Percentiles rank a stretch among this genome's conserved stretches.
These are phyloP conservation scores for Ganoderma boninense DNA, from an alignment of 1,284 basidiomycete genomes.

Conservation along the genomic window DNA sequence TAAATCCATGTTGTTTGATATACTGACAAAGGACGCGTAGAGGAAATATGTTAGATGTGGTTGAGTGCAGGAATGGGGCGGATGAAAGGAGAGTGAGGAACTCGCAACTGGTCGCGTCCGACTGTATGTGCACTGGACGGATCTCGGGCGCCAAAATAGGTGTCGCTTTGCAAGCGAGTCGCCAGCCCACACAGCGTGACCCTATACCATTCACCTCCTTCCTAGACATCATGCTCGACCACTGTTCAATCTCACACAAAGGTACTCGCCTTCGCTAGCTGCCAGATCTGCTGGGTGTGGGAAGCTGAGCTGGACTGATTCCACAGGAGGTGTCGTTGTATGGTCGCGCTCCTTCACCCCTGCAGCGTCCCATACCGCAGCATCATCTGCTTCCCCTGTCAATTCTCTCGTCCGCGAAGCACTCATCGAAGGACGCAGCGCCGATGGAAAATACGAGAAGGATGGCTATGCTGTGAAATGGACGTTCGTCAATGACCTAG, in stretches of 20 bases:
- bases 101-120: constrained; percentile 12
- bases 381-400: constrained; percentile 85
- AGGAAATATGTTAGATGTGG: background rate
- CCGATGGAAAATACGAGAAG: constrained; percentile 87
- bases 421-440: constrained; percentile 84
- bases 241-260: constrained; percentile 91
- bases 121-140: background rate
- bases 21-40: background rate
- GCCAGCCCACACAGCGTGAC: background rate
- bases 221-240: constrained; percentile 74
- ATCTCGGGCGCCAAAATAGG: constrained; percentile 4
- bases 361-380: constrained; percentile 75
- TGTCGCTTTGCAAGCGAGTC: background rate
- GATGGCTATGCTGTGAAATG: constrained; percentile 93
- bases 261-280: constrained; percentile 51
- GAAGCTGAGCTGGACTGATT: constrained; percentile 11
- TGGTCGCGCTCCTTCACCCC: constrained; percentile 95
- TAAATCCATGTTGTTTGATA: background rate
- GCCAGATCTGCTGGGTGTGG: background rate
- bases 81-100: background rate
- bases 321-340: constrained; percentile 86
- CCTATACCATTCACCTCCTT: background rate
- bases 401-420: constrained; percentile 91
- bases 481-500: constrained; percentile 92
- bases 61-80: background rate